phyloP scores from a whole-genome alignment of 352 stramenopile genomes.

The Detonula confervacea region DNA sequence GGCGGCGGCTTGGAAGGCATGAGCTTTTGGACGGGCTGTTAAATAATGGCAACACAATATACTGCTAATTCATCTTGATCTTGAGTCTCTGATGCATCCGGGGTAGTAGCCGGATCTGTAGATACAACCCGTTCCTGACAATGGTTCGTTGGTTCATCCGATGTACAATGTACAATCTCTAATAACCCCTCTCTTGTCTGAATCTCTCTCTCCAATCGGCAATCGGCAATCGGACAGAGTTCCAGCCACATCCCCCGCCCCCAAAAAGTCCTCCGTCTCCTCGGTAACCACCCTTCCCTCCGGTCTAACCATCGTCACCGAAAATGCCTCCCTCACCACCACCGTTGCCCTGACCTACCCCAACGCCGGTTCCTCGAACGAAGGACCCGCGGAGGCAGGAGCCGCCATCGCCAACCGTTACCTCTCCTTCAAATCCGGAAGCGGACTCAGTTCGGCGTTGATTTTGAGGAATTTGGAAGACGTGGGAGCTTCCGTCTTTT shows the following conservation, averaged over 20 bases:
- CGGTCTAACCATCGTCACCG: constrained; percentile 75
- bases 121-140: too few species aligned
- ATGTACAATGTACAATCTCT: too few species aligned
- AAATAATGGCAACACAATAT: too few species aligned
- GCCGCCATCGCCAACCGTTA: constrained; percentile 79
- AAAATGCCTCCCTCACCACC: constrained; percentile 69
- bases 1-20: too few species aligned
- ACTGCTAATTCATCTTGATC: too few species aligned
- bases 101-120: too few species aligned
- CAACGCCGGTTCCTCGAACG: constrained; percentile 73
- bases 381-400: constrained; percentile 61
- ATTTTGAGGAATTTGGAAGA: constrained; percentile 79
- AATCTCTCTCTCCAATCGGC: too few species aligned
- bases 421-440: constrained; percentile 78
- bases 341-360: constrained; percentile 82
- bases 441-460: constrained; percentile 61
- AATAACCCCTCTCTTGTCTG: not conserved
- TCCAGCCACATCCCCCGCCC: constrained; percentile 54
- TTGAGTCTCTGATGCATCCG: too few species aligned
- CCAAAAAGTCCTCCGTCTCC: constrained; percentile 59
- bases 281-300: constrained; percentile 73
- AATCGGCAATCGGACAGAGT: too few species aligned
- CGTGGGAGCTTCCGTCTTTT: constrained; percentile 71
- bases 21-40: too few species aligned
- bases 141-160: not conserved